phyloP scores from a whole-genome alignment of 306 rosid genomes.

The Coriaria nepalensis region DNA sequence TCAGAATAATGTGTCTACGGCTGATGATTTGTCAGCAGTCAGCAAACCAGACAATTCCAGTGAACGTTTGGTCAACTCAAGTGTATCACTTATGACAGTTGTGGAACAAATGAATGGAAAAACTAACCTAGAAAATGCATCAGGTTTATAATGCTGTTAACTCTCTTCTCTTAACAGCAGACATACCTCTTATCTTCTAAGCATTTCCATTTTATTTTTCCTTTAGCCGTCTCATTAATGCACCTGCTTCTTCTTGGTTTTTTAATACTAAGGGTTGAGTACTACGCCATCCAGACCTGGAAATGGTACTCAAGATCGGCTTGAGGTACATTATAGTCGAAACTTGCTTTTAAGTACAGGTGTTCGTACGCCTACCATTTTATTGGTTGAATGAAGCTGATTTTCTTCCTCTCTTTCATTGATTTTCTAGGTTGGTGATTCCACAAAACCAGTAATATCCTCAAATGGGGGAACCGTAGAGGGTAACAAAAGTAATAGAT shows the following conservation, averaged over 20 bases:
- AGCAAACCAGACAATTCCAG: conserved; percentile 47
- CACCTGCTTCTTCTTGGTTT: conserved; percentile 12
- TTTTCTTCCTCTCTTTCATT: conserved; percentile 1
- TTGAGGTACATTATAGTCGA: conserved; percentile 33
- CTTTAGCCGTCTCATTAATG: conserved; percentile 16
- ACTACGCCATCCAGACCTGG: conserved; percentile 45
- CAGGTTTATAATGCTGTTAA: conserved; percentile 39
- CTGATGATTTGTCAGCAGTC: conserved; percentile 57
- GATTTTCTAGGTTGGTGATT: conserved; percentile 54
- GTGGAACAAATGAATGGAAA: conserved; percentile 56
- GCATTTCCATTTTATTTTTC: conserved; percentile 6
- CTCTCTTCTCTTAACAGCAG: too few relatives aligned
- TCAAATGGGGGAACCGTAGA: conserved; percentile 45
- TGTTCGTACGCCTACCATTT: not conserved
- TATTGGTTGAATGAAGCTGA: too few relatives aligned
- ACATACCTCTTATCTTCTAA: not conserved
- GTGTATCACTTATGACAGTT: conserved; percentile 37
- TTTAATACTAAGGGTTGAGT: conserved; percentile 29
- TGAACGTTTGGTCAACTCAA: conserved; percentile 48
- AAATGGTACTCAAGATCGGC: conserved; percentile 38
- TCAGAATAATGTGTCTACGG: conserved; percentile 29
- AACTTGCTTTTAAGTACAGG: not conserved
- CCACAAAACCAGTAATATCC: conserved; percentile 46
- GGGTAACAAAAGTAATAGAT: conserved; percentile 33
- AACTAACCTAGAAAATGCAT: conserved; percentile 39